Evolutionary conservation across 2,329 filamentous ascomycete species (phyloP), one percentile per base, ranked within the genome.

Genomic region (Gnomoniopsis sp.): DNA sequence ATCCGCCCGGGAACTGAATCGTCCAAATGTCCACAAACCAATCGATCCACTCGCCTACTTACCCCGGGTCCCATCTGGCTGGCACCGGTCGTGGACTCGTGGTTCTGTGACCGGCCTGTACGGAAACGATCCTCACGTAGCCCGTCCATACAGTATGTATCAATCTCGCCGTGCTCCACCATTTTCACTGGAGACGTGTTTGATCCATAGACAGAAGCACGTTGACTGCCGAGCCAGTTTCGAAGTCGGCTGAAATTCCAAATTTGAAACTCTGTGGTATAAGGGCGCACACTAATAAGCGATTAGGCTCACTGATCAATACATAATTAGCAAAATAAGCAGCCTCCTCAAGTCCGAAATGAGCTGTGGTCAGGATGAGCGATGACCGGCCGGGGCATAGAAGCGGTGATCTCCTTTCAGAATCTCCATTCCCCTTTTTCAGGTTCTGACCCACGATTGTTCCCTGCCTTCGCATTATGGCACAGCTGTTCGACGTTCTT

Each of bases 31-130:
- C 22, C 26, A 30, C 12, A 26, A 10, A 19, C n/a, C 15, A n/a
- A 21, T 6, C 23, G 36, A 54, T 54, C 52, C 52, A 54, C 52
- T 47, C 47, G 43, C 52, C 51, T n/a, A 26, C 23, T 26, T 47
- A 47, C 44, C 44, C 44, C 52, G 43, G 52, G 50, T 43, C 22
- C 38, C 33, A 52, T 34, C 23, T 26, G 26, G 26, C 23, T 26
- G 26, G 26, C 26, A 30, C 26, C 26, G 26, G 26, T 8, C 26
- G 4, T 4, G 26, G 26, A 8, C 4, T 30, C 26, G 12, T 44
- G 23, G 53, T 38, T 47, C 47, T 44, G 22, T 14, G 44, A 21
- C 47, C 47, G 53, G 53, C 46, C 36, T 44, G 34, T 34, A 36
- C 43, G 53, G 53, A 47, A 23, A 11, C 44, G 3, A 23, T 23